Base-by-base conservation (phyloP, 495 filamentous ascomycete species). In the Endocarpon pusillum region DNA sequence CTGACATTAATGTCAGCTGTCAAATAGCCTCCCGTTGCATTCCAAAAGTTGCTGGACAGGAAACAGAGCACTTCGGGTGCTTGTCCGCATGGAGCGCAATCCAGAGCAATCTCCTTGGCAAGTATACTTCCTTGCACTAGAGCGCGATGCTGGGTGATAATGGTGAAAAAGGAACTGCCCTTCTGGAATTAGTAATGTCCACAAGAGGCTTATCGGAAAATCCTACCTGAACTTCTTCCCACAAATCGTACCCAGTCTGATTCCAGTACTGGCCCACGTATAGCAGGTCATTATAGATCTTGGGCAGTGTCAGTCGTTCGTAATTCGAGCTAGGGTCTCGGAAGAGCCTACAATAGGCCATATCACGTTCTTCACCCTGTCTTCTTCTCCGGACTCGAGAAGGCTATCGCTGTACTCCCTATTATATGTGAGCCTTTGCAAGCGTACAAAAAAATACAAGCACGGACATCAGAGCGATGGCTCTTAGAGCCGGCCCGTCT, bases 201-300 rank as follows among this genome's bases (percentile, higher is more conserved):
- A n/a, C n/a, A n/a, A n/a, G n/a, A n/a, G n/a, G n/a, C n/a, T n/a
- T n/a, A n/a, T n/a, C n/a, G n/a, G n/a, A n/a, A n/a, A n/a, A n/a
- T 51, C 81, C 77, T 42, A 81, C 77, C 77, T 77, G 81, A 1
- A 82, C 59, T 47, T 82, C 76, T 53, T 20, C 25, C 12, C 11
- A 14, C 22, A 4, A 4, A 32, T 39, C 53, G 36, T 67, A 81
- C 20, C 71, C 72, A 16, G 66, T 71, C 35, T 69, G 55, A 42
- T 69, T 73, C 78, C 79, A 84, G 55, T 81, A 74, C 41, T 80
- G 65, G 3, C 70, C 57, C 5, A 78, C 67, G 41, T 81, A 80
- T n/a, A 63, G 57, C 12, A 82, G 62, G 39, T 81, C 77, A 39
- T 78, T 78, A 24, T 62, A 42, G 4, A n/a, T n/a, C n/a, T n/a